Conservation (phyloP, 768 basidiomycete genomes). For the Suillus ampliporus region DNA sequence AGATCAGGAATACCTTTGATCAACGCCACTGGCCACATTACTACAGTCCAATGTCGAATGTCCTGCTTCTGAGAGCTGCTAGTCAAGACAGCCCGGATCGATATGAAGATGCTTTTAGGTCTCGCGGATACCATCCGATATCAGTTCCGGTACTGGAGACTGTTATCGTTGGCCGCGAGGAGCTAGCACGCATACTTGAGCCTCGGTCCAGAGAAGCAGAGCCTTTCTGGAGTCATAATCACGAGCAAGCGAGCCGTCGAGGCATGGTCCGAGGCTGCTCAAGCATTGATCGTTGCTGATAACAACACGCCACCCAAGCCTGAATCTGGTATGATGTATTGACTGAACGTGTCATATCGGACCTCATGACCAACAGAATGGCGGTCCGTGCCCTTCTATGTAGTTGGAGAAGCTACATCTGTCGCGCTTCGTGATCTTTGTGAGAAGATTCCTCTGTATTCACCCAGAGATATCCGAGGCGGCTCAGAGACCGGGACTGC, state of each 20-base stretch:
- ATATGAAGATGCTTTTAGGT: constrained; percentile 59
- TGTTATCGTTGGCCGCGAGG: constrained; percentile 51
- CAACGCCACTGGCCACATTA: not conserved
- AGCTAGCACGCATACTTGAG: constrained; percentile 50
- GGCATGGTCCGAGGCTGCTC: constrained; percentile 61
- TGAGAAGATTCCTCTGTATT: constrained; percentile 43
- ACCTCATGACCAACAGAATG: constrained; percentile 44
- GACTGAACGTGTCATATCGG: not conserved
- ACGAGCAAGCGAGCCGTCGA: constrained; percentile 83
- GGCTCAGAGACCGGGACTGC: constrained; percentile 63
- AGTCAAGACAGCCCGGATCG: constrained; percentile 49
- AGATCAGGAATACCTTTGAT: not conserved
- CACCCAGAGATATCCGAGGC: constrained; percentile 47
- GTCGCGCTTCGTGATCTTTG: constrained; percentile 45
- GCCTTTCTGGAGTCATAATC: constrained; percentile 66
- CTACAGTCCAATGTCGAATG: constrained; percentile 29
- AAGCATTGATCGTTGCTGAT: constrained; percentile 20
- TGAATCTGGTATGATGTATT: constrained; percentile 19
- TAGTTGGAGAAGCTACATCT: constrained; percentile 73
- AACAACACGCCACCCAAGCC: constrained; percentile 4
- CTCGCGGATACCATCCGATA: constrained; percentile 53
- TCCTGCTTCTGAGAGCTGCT: constrained; percentile 50
- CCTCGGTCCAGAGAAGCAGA: constrained; percentile 38
- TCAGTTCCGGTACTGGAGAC: constrained; percentile 82
- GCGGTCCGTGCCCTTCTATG: constrained; percentile 73